These are phyloP conservation scores for Mesembryanthemum crystallinum DNA, from an alignment of 148 eudicot species.

Conservation along the genomic window DNA sequence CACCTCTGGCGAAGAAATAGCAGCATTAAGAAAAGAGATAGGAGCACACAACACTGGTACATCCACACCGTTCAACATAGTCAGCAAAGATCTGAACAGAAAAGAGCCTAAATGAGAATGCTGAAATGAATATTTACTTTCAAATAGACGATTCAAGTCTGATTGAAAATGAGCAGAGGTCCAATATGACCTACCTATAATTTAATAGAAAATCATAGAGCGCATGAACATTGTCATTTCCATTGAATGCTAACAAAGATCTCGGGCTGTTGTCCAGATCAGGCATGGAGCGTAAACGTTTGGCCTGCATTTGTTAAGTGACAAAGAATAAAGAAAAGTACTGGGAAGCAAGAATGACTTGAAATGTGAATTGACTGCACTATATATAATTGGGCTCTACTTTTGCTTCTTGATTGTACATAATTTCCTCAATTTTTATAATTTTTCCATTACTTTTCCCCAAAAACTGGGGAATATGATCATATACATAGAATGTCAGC, in stretches of 20 bases:
- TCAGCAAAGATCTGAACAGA: slow-evolving; percentile 50
- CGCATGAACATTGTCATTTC: slow-evolving; percentile 75
- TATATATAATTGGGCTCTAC: neutral
- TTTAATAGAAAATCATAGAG: slow-evolving; percentile 79
- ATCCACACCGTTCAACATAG: slow-evolving; percentile 59
- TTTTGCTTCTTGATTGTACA: neutral
- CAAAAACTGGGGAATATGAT: neutral
- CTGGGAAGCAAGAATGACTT: neutral
- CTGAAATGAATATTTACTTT: neutral
- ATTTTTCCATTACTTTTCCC: too few species aligned
- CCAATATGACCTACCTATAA: slow-evolving; percentile 40
- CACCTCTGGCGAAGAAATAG: slow-evolving; percentile 87
- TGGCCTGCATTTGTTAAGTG: slow-evolving; percentile 51
- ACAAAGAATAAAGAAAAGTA: neutral
- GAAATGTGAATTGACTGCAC: neutral
- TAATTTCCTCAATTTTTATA: neutral
- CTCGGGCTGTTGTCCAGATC: slow-evolving; percentile 74
- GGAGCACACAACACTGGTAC: slow-evolving; percentile 87
- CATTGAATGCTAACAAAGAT: slow-evolving; percentile 65
- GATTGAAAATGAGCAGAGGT: neutral
- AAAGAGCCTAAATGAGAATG: slow-evolving; percentile 11
- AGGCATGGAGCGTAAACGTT: slow-evolving; percentile 45
- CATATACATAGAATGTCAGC: neutral
- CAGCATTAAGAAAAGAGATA: slow-evolving; percentile 73
- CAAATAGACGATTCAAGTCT: neutral